These are phyloP conservation scores for Boletus speciosus DNA, from an alignment of 768 basidiomycete genomes.

Conservation along the genomic window DNA sequence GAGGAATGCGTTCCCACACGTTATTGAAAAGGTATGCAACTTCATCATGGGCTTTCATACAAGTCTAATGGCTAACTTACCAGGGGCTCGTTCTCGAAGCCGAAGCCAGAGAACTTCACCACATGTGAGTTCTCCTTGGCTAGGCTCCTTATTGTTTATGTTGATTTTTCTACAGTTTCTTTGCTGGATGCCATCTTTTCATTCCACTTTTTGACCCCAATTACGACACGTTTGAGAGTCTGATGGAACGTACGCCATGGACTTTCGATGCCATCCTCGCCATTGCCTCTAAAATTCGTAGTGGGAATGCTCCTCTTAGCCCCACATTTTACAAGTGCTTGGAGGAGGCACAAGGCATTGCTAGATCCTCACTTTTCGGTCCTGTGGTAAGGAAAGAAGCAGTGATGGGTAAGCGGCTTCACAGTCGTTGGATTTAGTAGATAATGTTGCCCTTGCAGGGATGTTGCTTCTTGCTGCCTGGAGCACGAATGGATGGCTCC, in stretches of 20 bases:
- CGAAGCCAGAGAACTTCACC: slow-evolving; percentile 88
- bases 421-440: slow-evolving; percentile 1
- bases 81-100: slow-evolving; percentile 82
- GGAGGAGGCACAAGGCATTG: slow-evolving; percentile 95
- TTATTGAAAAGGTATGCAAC: slow-evolving; percentile 70
- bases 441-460: slow-evolving; percentile 41
- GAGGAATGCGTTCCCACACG: slow-evolving; percentile 83
- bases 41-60: neutral
- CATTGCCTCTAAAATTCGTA: slow-evolving; percentile 87
- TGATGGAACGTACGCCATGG: slow-evolving; percentile 92
- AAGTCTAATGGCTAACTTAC: neutral
- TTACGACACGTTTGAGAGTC: slow-evolving; percentile 90
- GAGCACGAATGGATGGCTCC: slow-evolving; percentile 94
- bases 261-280: slow-evolving; percentile 93
- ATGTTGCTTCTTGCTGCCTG: slow-evolving; percentile 91
- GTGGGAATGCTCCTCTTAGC: slow-evolving; percentile 81
- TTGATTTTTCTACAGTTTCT: slow-evolving; percentile 59
- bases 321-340: slow-evolving; percentile 87
- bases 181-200: slow-evolving; percentile 94
- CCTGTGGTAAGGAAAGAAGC: slow-evolving; percentile 94
- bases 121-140: slow-evolving; percentile 59
- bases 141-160: neutral
- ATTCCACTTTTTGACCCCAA: slow-evolving; percentile 91
- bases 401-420: slow-evolving; percentile 65
- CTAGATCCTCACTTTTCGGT: slow-evolving; percentile 88